Evolutionary conservation across 306 rosid genomes (phyloP), one percentile per base, ranked within the genome.

Genomic region (Lotus japonicus): DNA sequence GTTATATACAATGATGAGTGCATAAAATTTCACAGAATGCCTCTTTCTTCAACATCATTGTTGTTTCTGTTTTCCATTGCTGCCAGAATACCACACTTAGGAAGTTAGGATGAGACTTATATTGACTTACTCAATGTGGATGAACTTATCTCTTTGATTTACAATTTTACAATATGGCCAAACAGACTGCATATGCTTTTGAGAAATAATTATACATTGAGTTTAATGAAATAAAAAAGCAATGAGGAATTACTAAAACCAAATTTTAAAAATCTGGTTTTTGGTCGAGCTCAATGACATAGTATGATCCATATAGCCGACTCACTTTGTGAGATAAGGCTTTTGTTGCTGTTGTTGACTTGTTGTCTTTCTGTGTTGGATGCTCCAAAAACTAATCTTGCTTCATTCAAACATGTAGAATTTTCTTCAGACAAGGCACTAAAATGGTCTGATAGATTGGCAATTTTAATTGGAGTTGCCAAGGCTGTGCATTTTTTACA

Each of bases 401-500:
- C 13, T 65, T 26, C 10, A 13, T 41, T 55, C 38, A 38, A 51
- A 65, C 63, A 41, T 81, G 84, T 77, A 87, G 96, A 89, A 63
- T 73, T 72, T 74, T 71, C 72, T 41, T 71, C 73, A 12, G 91
- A 86, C 52, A 89, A 86, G 82, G 79, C 82, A 13, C 84, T 89
- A 13, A 84, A 80, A 50, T 92, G 98, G 98, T 81, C 96, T 21
- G 96, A 87, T 55, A 89, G 98, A 78, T 72, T 92, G 69, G 77
- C 88, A 62, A 80, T 87, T 75, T 72, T 89, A 55, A 87, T 86
- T 39, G 98, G 98, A 78, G 78, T 92, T 48, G 96, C 96, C 9
- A 92, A 92, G 80, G 96, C 96, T 9, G 94, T 92, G 58, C 84
- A 92, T 65, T 89, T 84, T 71, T 84, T 92, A 23, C 96, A 92